Evolutionary conservation across 139 green algal genomes (phyloP).

Genomic region (Pycnococcus provasolii): DNA sequence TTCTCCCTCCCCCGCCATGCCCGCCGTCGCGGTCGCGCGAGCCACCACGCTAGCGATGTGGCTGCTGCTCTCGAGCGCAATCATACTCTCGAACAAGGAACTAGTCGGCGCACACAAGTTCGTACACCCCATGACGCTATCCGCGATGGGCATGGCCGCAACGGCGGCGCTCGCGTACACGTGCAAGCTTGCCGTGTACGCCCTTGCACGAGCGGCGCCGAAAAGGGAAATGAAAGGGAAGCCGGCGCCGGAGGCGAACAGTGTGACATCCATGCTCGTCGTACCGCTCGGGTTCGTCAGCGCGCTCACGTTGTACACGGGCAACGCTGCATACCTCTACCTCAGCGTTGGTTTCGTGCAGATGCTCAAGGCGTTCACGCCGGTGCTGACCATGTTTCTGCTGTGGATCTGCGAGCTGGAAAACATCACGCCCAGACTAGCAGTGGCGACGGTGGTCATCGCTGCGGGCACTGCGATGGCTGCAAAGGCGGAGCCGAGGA

Average conservation of each 20-base stretch:
- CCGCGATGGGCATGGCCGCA: conserved; percentile 80
- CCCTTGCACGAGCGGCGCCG: no score
- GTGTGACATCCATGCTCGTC: neutral
- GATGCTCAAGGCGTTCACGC: conserved; percentile 93
- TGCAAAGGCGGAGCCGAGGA: conserved; percentile 55
- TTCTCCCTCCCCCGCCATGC: no score
- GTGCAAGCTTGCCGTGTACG: conserved; percentile 1
- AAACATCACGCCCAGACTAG: conserved; percentile 40
- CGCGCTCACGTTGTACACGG: conserved; percentile 83
- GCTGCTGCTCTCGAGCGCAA: conserved; percentile 55
- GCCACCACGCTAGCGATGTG: conserved; percentile 38
- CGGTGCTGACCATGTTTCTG: conserved; percentile 58
- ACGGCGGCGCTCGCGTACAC: conserved; percentile 34
- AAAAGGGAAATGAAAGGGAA: no score
- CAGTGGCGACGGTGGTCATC: conserved; percentile 77
- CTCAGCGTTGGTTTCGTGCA: conserved; percentile 95
- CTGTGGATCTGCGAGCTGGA: conserved; percentile 69
- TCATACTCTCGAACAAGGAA: conserved; percentile 95
- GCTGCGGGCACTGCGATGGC: conserved; percentile 67
- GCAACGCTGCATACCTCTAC: conserved; percentile 93
- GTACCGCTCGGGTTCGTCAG: conserved; percentile 83
- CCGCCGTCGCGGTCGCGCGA: no score
- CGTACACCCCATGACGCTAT: conserved; percentile 77
- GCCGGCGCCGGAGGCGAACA: neutral
- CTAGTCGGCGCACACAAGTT: conserved; percentile 73